phyloP scores from a whole-genome alignment of 495 filamentous ascomycete genomes.

The Lepraria neglecta region DNA sequence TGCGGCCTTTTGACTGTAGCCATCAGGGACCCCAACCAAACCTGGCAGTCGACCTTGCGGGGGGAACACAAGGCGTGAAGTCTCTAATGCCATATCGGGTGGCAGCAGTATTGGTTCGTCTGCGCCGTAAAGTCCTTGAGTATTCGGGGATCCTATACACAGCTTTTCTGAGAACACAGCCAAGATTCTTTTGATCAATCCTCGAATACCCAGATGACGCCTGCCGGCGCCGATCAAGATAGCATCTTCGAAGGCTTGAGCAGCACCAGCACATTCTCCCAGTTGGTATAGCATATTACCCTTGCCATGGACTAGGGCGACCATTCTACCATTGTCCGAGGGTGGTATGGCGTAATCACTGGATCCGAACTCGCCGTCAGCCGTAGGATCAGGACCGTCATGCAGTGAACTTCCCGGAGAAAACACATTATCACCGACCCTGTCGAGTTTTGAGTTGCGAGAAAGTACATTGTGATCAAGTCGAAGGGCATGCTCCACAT shows the following conservation, averaged over 20 bases:
- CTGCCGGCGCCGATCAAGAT: constrained; percentile 81
- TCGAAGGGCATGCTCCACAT: constrained; percentile 71
- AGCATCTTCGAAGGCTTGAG: constrained; percentile 89
- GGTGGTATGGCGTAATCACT: constrained; percentile 84
- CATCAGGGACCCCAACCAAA: constrained; percentile 65
- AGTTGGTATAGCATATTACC: constrained; percentile 96
- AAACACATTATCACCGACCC: constrained; percentile 28
- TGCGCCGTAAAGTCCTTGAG: constrained; percentile 26
- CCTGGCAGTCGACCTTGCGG: constrained; percentile 76
- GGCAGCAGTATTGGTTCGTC: constrained; percentile 68
- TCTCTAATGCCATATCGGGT: constrained; percentile 77
- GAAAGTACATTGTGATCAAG: constrained; percentile 40
- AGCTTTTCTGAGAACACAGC: constrained; percentile 52
- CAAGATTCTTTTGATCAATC: constrained; percentile 77
- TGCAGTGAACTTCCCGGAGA: constrained; percentile 45
- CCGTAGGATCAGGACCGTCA: constrained; percentile 25
- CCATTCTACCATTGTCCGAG: constrained; percentile 86
- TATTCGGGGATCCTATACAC: constrained; percentile 33
- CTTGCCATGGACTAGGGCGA: constrained; percentile 89
- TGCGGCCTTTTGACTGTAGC: constrained; percentile 68
- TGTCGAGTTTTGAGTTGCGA: constrained; percentile 28
- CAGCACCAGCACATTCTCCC: constrained; percentile 76
- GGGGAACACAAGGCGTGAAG: constrained; percentile 77
- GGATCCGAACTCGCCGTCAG: constrained; percentile 41
- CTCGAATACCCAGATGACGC: constrained; percentile 63